Base-by-base conservation (phyloP, 208 protist genomes). In the Trypanosoma boissoni region DNA sequence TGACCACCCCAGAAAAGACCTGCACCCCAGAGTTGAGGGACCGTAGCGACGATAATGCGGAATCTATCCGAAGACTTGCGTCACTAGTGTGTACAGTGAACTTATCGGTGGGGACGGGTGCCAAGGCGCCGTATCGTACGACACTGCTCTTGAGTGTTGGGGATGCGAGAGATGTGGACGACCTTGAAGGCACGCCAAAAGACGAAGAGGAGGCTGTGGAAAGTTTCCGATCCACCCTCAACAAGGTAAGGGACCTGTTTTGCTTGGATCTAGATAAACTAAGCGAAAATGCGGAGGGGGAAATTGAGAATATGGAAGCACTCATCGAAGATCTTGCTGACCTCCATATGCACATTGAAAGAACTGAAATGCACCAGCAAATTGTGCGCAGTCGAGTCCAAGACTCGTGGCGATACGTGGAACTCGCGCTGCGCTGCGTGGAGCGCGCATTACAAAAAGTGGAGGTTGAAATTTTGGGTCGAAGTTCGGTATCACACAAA, bases 401-500 rank as follows among this genome's bases (percentile, higher is more conserved):
- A 39, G 75, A 81, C 18, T 72, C 70, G 36, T 95, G 84, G 88
- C 63, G 50, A 16, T 27, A 49, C 4, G 45, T 95, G 8, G 58
- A 76, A 43, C 48, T 62, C 10, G 61, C 74, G 16, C 27, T 95
- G 21, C 48, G 70, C 46, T 71, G 41, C 31, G 64, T 64, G 21
- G 68, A 57, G 49, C 37, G 58, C 23, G 50, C 66, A 27, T 34
- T 83, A 53, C 9, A 52, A 31, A 74, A 86, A 18, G 78, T 95
- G 28, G 84, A 92, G 64, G 32, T 2, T 2, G 31, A 72, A 20
- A 86, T 88, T 49, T 68, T 95, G 29, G 74, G 80, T 3, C 83
- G 84, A 10, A 56, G 67, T 3, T 95, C 75, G 76, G 39, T 60
- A 26, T 49, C 65, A 31, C 52, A 48, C 21, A 73, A 80, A 32